Conservation (phyloP, 2,329 filamentous ascomycete species). For the Zopfia rhizophila region DNA sequence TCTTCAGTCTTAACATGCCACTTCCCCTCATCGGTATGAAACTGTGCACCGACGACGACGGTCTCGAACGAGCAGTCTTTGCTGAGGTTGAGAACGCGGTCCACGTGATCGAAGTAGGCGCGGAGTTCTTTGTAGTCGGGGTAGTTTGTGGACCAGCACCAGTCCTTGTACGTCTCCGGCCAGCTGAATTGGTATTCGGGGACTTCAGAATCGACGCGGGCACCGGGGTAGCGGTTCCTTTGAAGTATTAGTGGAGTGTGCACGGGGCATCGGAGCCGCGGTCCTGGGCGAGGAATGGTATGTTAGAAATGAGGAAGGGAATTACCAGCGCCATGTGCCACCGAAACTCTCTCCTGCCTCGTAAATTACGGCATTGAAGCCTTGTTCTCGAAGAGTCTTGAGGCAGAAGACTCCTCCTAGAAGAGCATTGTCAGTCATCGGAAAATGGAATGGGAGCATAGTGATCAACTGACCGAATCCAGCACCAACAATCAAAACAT, state of each 20-base stretch:
- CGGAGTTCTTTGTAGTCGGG: conserved; percentile 61
- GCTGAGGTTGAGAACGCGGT: conserved; percentile 61
- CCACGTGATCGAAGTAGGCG: conserved; percentile 66
- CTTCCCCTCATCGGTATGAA: conserved; percentile 54
- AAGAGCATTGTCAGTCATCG: neutral
- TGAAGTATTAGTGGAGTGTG: conserved; percentile 3
- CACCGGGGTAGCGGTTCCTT: conserved; percentile 36
- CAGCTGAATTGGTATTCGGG: conserved; percentile 56
- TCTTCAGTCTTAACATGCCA: conserved; percentile 62
- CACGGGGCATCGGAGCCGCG: conserved; percentile 28
- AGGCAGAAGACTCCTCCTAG: conserved; percentile 41
- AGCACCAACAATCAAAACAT: conserved; percentile 31
- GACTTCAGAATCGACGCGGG: conserved; percentile 53
- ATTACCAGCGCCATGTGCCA: conserved; percentile 46
- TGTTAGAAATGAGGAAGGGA: conserved; percentile 20
- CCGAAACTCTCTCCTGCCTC: conserved; percentile 45
- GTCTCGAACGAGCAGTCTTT: conserved; percentile 65
- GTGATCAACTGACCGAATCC: conserved; percentile 44
- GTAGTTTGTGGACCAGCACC: conserved; percentile 64
- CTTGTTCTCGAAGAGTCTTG: conserved; percentile 39
- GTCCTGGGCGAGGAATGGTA: conserved; percentile 4
- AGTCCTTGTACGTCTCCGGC: conserved; percentile 56
- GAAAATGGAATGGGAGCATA: neutral
- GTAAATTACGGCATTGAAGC: conserved; percentile 33
- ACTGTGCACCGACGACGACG: conserved; percentile 60